Base-by-base conservation (phyloP, 2,329 filamentous ascomycete species). In the Paecilomyces niveus region DNA sequence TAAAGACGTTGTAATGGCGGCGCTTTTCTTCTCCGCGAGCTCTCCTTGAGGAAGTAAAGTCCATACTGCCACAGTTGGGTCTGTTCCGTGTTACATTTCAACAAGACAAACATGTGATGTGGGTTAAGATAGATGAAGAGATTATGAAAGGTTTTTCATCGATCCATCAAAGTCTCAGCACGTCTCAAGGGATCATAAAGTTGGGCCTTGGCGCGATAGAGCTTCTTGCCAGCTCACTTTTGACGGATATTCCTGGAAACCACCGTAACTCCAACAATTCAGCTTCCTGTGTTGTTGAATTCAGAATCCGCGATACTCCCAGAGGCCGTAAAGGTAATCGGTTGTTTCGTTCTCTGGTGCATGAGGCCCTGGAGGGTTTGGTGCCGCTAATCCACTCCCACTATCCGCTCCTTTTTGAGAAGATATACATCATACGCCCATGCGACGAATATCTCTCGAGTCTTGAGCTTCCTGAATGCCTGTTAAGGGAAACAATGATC, bases 141-240 rank as follows among this genome's bases (percentile, higher is more conserved):
- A n/a, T 33, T 26, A 57, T 57, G n/a, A 57, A 57, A 18, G 13
- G 18, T 21, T 24, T 35, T 24, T 53, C 55, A 32, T 15, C 45
- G 24, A 18, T 57, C 33, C 50, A 53, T n/a, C 22, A 3, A 49
- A 35, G 3, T 21, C 55, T 57, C 13, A 53, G 10, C n/a, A 57
- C 55, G 24, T 26, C 55, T 57, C 18, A 53, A 1, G 49, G 49
- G 50, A 24, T 57, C 49, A 22, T 54, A n/a, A 32, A 24, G 10
- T n/a, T 53, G 45, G 55, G 55, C n/a, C 55, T 57, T 57, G 55
- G 49, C n/a, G 55, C 53, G 11, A 53, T 57, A 15, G 55, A 53
- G 21, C 52, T 35, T 13, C 15, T 57, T 21, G 22, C 55, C 8
- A 53, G 13, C 35, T 39, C 55, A 9, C 50, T 53, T 53, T 29